These are phyloP conservation scores for Mycena haematopus DNA, from an alignment of 768 basidiomycete genomes.

Conservation along the genomic window DNA sequence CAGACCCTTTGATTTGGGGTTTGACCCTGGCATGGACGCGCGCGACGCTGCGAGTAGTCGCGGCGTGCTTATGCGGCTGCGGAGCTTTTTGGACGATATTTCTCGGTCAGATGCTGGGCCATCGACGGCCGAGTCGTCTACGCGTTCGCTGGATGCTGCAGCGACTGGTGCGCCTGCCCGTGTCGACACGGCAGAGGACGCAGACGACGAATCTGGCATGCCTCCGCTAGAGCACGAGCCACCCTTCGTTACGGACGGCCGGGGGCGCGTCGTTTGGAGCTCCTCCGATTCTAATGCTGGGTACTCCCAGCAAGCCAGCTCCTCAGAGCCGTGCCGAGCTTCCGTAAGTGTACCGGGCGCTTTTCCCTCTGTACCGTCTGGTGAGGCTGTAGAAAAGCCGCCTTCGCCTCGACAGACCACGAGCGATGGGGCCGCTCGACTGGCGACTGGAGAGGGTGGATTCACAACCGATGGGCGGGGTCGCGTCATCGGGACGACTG, in stretches of 20 bases:
- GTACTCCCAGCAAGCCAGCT: slow-evolving; percentile 27
- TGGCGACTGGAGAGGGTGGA: slow-evolving; percentile 8
- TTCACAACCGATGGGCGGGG: slow-evolving; percentile 30
- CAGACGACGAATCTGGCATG: slow-evolving; percentile 32
- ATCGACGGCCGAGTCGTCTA: background rate
- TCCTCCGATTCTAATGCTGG: slow-evolving; percentile 17
- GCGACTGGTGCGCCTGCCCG: background rate
- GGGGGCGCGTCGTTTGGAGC: slow-evolving; percentile 64
- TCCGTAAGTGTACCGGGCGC: slow-evolving; percentile 15
- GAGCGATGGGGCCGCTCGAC: slow-evolving; percentile 3
- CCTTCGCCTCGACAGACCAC: slow-evolving; percentile 18
- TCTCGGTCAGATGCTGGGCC: background rate
- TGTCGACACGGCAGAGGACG: slow-evolving; percentile 25
- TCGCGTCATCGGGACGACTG: slow-evolving; percentile 26
- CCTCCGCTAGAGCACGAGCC: slow-evolving; percentile 41
- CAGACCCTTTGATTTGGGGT: slow-evolving; percentile 25
- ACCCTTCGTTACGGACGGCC: slow-evolving; percentile 68
- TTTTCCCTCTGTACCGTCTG: background rate
- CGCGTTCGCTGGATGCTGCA: background rate
- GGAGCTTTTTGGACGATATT: background rate
- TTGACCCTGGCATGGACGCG: slow-evolving; percentile 12
- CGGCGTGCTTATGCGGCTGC: slow-evolving; percentile 11
- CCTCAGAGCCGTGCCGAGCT: slow-evolving; percentile 13
- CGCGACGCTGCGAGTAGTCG: background rate
- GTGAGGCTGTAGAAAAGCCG: slow-evolving; percentile 13